Base-by-base conservation (phyloP, 208 protist genomes). In the Acanthamoeba castellanii region DNA sequence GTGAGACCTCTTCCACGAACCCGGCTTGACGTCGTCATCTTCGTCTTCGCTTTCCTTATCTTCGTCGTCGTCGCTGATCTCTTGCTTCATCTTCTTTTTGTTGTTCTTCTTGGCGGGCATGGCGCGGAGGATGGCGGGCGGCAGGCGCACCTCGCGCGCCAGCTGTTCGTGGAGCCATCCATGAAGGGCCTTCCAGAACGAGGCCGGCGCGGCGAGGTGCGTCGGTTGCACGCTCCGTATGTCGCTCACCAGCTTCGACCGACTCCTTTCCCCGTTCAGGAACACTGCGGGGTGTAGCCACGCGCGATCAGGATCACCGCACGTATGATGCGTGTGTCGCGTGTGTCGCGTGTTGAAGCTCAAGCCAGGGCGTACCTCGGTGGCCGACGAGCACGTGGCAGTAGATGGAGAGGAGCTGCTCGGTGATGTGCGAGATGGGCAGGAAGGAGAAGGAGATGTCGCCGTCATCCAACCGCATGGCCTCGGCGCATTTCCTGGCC, bases 111-210 rank as follows among this genome's bases (percentile, higher is more conserved):
- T 76, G n/a, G 30, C 34, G 9, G 37, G 8, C 64, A 72, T 72
- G 45, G 68, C 68, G 68, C 45, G 32, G 20, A 82, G 37, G 22
- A 82, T 34, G 37, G 74, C 22, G 45, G 37, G 22, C 37, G 74
- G 45, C 20, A 82, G 37, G 37, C 22, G 6, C 34, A 82, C 74
- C 74, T 82, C 74, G 74, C 37, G 74, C 22, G 32, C 74, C 32
- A 82, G 45, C 22, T 82, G 74, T 52, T 82, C 74, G 45, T 82
- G 74, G 6, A 82, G 25, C 32, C 37, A 45, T 3, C 37, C 8
- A 27, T 82, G 74, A 22, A 82, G 74, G 11, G 74, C 74, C 37
- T 82, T 82, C 74, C 74, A 82, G 25, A 82, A 82, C 34, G 74
- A 82, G 45, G 74, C 74, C 37, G 74, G 74, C 22, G 74, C 30